Base-by-base conservation (phyloP, 306 rosid species). In the Cicer bijugum region DNA sequence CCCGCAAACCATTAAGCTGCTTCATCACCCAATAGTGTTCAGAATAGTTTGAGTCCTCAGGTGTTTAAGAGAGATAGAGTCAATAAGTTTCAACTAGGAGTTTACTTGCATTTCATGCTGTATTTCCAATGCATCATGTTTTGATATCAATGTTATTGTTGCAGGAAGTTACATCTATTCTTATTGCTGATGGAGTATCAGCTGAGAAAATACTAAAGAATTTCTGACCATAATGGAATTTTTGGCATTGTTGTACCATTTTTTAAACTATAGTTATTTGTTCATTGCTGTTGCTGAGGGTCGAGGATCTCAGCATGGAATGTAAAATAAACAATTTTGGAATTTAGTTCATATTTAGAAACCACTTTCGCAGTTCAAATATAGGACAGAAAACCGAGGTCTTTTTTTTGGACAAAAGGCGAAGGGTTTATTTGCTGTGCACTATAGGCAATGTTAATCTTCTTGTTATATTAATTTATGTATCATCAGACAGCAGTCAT, bases 151-250 rank as follows among this genome's bases (percentile, higher is more conserved):
- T 51, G 53, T 42, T 55, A 23, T 67, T 70, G 8, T 80, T 87
- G 87, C 97, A 95, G 99, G 99, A 95, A 77, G 76, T 95, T 59
- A 86, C 90, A 50, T 91, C 99, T 33, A 90, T 95, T 80, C 97
- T 95, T 77, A 82, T 82, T 66, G 90, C 87, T 6, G 93, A 87
- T 63, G 99, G 99, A 60, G 96, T 95, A 28, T 86, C 91, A 39
- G 82, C 74, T 64, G 93, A 95, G 62, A 95, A 90, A 79, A 95
- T 95, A 81, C 84, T 95, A 42, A 91, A 88, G 84, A 95, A 95
- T 77, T 90, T 95, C 51, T 95, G 90, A 95, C 76, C 67, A 20
- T 20, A 77, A 11, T 60, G 47, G 75, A 45, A 43, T 52, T 37
- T 37, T 64, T 44, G 45, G 28, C 57, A 58, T 61, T 90, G 89